Evolutionary conservation across 1,139 yeast species (phyloP), one percentile per base, ranked within the genome.

Genomic region (Kodamaea plutei): DNA sequence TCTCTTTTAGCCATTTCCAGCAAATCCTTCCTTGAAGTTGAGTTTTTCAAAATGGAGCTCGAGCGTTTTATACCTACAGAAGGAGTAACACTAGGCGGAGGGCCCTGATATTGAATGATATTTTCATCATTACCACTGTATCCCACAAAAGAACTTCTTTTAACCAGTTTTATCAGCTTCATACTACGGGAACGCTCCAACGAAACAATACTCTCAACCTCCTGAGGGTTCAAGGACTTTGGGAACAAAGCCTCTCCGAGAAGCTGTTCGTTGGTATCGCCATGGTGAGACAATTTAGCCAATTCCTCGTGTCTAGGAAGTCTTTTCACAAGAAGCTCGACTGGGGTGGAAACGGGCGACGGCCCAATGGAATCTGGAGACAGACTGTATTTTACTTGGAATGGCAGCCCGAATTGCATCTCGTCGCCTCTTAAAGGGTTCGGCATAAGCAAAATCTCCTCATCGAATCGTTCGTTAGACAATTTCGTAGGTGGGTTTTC

Each of bases 171-270:
- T 27, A 34, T 36, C 28, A 60, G 58, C 40, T 59, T 64, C 56
- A 75, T 60, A 2, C 88, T 79, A 40, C 85, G 62, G 11, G 82
- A 73, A 40, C 89, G 67, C 51, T 83, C 94, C 28, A 83, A 50
- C 4, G 85, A 74, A 1, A 80, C 80, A 38, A 83, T 83, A 29
- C 84, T 77, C 43, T 80, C 85, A 10, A 83, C 84, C 50, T 83
- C 94, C 34, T 71, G 76, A 0, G 73, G 64, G 39, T 70, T 79
- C 26, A 83, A 61, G 3, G 76, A 72, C 47, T 79, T 82, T 1
- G 93, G 94, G 51, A 83, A 83, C 24, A 82, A 56, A 0, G 79
- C 74, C 36, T 81, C 89, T 8, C 91, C 89, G 15, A 61, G 43
- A 26, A 68, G 43, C 25, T 47, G 35, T 11, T 33, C 39, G 15